Evolutionary conservation across 1,284 basidiomycete genomes (phyloP), one percentile per base, ranked within the genome.

Genomic region (Xerocomus minutiporus): DNA sequence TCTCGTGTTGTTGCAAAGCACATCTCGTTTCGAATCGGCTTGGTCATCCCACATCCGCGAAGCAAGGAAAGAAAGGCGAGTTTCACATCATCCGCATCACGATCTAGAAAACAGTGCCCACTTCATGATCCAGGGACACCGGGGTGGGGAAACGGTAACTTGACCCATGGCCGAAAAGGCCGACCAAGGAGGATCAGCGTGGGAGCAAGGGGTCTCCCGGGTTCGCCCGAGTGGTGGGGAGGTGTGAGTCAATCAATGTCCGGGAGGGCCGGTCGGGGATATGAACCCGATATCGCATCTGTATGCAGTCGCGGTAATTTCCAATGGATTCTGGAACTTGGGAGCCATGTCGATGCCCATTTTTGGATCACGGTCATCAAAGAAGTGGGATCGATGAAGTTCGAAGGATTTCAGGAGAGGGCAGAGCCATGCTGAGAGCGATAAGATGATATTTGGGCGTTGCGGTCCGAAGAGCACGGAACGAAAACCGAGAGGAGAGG

Each of bases 371-470:
- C 62, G 61, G 63, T 35, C 49, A 64, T 55, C 51, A 62, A 61
- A 50, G 39, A 20, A 20, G 20, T 20, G 20, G 20, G 20, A 20
- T 40, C 5, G 39, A 41, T 41, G 39, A 9, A 32, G 8, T 32
- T 32, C 31, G 31, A 11, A 11, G 31, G 8, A 29, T 29, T 5
- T 29, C 28, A 7, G 28, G 28, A 29, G 31, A 32, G 31, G 20
- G 34, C 45, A 20, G 26, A 25, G 6, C 4, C 13, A 46, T 32
- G 29, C 9, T 47, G 40, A 9, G 44, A 48, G 36, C 29, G 62
- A 67, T 65, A 61, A 63, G 64, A 67, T 63, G 44, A 20, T 20
- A 56, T 34, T 43, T 42, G 29, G 49, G 25, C 11, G 11, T 28
- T 40, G 13, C 31, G 20, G 29, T 39, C 61, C 61, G 62, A 55